phyloP scores from a whole-genome alignment of 106 monocot genomes.

The Dendrobium chrysotoxum region DNA sequence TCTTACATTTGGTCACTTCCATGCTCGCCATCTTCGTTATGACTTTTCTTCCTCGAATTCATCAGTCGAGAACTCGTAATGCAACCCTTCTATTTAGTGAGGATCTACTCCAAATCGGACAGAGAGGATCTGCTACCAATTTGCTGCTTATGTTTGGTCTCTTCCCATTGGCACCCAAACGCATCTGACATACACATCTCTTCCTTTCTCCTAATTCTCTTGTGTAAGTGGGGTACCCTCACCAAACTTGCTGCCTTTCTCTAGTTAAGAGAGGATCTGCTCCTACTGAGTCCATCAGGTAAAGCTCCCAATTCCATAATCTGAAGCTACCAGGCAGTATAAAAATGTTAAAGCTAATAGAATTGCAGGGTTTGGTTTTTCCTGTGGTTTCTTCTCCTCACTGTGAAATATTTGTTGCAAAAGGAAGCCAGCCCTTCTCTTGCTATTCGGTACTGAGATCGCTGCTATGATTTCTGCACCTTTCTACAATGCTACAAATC shows the following conservation, averaged over 20 bases:
- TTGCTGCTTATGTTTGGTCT: neutral
- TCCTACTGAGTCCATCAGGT: neutral
- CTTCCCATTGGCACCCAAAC: neutral
- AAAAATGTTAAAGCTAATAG: neutral
- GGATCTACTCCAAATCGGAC: neutral
- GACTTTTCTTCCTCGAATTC: neutral
- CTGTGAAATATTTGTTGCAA: too few relatives aligned
- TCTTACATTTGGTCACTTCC: neutral
- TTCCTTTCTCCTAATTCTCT: neutral
- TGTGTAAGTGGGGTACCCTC: neutral
- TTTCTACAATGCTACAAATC: too few relatives aligned
- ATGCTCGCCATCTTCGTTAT: neutral
- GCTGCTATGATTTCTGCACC: too few relatives aligned
- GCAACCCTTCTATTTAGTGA: neutral
- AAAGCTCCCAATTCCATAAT: neutral
- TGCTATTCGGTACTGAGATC: too few relatives aligned
- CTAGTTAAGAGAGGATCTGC: neutral
- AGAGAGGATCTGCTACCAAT: neutral
- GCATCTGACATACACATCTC: neutral
- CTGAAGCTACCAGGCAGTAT: neutral
- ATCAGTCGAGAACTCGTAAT: neutral
- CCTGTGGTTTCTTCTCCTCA: neutral
- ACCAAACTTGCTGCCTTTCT: neutral
- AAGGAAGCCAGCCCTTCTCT: too few relatives aligned
- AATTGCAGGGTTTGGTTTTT: slow-evolving; percentile 3